Conservation (phyloP, 1,284 basidiomycete species). For the Vanrija pseudolonga region DNA sequence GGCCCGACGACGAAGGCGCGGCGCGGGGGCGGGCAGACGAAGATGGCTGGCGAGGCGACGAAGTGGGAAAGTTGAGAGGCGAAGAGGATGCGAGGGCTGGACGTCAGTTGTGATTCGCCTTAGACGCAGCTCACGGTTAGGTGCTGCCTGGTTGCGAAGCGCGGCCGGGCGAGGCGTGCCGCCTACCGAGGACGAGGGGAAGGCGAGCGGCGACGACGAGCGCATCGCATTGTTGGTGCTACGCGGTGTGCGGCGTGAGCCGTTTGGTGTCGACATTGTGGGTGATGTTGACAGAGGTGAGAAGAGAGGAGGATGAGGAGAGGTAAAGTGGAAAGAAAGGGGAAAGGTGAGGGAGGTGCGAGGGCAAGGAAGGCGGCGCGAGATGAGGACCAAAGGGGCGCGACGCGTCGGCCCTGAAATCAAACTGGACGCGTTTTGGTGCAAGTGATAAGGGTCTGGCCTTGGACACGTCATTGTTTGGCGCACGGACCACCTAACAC, state of each 20-base stretch:
- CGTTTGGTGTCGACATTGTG: conserved; percentile 31
- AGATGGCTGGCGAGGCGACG: conserved; percentile 59
- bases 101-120: neutral
- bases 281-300: neutral
- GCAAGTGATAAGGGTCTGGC: too few species aligned
- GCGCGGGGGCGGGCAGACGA: conserved; percentile 38
- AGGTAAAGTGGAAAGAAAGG: neutral
- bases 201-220: conserved; percentile 41
- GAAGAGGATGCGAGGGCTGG: conserved; percentile 54
- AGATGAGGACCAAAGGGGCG: neutral
- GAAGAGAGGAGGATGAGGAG: too few species aligned
- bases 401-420: too few species aligned
- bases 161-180: conserved; percentile 30
- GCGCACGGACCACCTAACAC: too few species aligned
- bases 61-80: conserved; percentile 65
- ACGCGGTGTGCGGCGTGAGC: conserved; percentile 3
- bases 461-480: too few species aligned
- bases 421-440: too few species aligned
- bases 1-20: conserved; percentile 9
- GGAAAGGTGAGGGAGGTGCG: neutral
- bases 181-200: conserved; percentile 37
- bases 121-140: conserved; percentile 6
- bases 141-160: conserved; percentile 11
- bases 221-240: conserved; percentile 4
- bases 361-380: too few species aligned